phyloP scores from a whole-genome alignment of 2,329 filamentous ascomycete genomes.

The Exophiala dermatitidis region DNA sequence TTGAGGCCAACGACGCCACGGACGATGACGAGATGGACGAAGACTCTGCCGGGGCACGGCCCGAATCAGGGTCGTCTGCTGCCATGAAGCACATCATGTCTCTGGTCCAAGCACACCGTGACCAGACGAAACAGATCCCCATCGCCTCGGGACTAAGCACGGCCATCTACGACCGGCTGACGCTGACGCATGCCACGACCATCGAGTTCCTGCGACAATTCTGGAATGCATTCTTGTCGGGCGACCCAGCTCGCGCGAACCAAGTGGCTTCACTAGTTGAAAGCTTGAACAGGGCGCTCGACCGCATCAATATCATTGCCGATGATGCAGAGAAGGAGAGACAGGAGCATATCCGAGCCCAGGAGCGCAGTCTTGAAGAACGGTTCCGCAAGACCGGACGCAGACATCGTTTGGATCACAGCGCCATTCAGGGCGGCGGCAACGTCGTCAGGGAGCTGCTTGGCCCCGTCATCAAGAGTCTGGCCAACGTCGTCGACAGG shows the following conservation, averaged over 20 bases:
- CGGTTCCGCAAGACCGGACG: slow-evolving; percentile 66
- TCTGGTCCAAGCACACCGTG: slow-evolving; percentile 52
- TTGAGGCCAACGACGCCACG: slow-evolving; percentile 16
- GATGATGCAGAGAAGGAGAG: slow-evolving; percentile 71
- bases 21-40: slow-evolving; percentile 35
- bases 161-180: slow-evolving; percentile 54
- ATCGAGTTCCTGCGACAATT: slow-evolving; percentile 97
- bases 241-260: slow-evolving; percentile 68
- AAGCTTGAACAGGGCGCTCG: slow-evolving; percentile 67
- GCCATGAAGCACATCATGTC: slow-evolving; percentile 51
- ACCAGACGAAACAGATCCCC: slow-evolving; percentile 36
- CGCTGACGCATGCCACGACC: slow-evolving; percentile 80
- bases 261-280: slow-evolving; percentile 78
- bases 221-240: slow-evolving; percentile 86
- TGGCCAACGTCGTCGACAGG: slow-evolving; percentile 62
- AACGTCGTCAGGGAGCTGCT: slow-evolving; percentile 70
- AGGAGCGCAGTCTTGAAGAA: slow-evolving; percentile 64
- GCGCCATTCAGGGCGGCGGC: slow-evolving; percentile 64
- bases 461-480: slow-evolving; percentile 62
- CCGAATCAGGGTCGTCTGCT: slow-evolving; percentile 62
- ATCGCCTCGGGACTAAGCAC: slow-evolving; percentile 43
- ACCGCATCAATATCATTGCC: slow-evolving; percentile 73
- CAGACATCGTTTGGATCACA: slow-evolving; percentile 62
- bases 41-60: slow-evolving; percentile 36
- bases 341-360: slow-evolving; percentile 56